A percentile compares a stretch with the other conserved stretches of the same genome.
These are phyloP conservation scores for Alternaria alternata DNA, from an alignment of 2,329 filamentous ascomycete genomes.

Conservation along the genomic window DNA sequence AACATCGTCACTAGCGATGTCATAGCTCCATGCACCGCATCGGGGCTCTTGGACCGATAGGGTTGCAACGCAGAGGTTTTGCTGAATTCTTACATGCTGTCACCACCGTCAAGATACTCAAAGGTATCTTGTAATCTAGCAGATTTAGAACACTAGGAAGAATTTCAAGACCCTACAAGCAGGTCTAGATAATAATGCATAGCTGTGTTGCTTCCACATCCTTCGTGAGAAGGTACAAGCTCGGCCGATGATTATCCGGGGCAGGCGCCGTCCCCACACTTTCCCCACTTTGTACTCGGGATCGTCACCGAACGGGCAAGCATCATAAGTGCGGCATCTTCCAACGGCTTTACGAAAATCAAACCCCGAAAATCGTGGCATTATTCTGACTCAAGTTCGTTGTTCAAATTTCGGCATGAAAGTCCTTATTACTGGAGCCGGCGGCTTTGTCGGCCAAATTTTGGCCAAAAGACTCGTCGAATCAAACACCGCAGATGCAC, in stretches of 20 bases:
- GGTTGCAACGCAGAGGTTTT: neutral
- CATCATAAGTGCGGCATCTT: conserved; percentile 3
- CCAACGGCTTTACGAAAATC: neutral
- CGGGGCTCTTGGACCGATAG: neutral
- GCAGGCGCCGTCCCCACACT: conserved; percentile 23
- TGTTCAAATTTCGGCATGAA: conserved; percentile 26
- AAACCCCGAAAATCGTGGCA: neutral
- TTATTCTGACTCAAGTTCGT: neutral
- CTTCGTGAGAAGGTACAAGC: neutral
- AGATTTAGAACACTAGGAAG: neutral
- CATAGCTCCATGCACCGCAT: conserved; percentile 1
- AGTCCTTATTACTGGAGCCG: conserved; percentile 70
- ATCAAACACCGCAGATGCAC: conserved; percentile 52
- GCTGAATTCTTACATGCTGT: neutral
- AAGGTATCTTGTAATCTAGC: neutral
- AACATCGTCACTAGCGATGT: conserved; percentile 2
- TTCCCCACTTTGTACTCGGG: conserved; percentile 21
- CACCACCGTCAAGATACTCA: neutral
- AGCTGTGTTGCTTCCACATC: neutral
- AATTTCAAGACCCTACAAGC: neutral
- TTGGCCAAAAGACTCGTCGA: conserved; percentile 65
- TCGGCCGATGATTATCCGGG: conserved; percentile 18
- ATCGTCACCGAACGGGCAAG: conserved; percentile 16
- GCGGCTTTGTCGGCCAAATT: conserved; percentile 71
- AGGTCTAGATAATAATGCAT: neutral